Percentiles rank a stretch among this genome's conserved stretches.
Evolutionary conservation across 2,329 filamentous ascomycete genomes (phyloP).

Genomic region (Talaromyces sp.): DNA sequence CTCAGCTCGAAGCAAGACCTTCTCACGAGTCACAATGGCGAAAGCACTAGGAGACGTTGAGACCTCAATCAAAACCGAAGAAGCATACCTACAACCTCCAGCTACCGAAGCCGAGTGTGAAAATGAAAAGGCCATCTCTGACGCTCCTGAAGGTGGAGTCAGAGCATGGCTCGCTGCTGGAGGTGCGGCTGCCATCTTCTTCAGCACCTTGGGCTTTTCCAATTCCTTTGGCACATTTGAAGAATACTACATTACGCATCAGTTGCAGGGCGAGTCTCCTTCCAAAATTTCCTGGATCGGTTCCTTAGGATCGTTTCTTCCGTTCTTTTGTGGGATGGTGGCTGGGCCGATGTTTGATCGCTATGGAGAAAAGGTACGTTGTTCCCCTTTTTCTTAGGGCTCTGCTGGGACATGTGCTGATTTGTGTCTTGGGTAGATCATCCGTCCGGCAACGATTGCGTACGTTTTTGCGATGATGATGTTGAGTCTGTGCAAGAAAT

Average conservation of each 20-base stretch:
- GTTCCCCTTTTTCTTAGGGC: background rate
- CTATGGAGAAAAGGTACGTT: slow-evolving; percentile 36
- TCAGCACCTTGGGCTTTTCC: slow-evolving; percentile 38
- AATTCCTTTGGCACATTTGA: slow-evolving; percentile 46
- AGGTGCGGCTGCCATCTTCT: slow-evolving; percentile 28
- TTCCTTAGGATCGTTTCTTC: slow-evolving; percentile 40
- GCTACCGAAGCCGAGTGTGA: background rate
- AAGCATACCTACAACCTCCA: background rate
- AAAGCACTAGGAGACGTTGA: background rate
- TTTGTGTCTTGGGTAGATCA: slow-evolving; percentile 37
- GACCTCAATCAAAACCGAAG: background rate
- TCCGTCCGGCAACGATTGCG: slow-evolving; percentile 13
- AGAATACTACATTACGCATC: slow-evolving; percentile 40
- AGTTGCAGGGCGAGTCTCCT: slow-evolving; percentile 25
- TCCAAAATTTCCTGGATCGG: slow-evolving; percentile 44
- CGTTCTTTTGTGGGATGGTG: slow-evolving; percentile 39
- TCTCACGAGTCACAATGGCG: background rate
- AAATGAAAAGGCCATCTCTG: slow-evolving; percentile 11
- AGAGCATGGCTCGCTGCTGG: slow-evolving; percentile 26
- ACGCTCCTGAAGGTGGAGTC: slow-evolving; percentile 26
- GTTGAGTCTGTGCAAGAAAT: slow-evolving; percentile 39
- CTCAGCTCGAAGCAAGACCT: no score
- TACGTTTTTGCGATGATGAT: slow-evolving; percentile 19
- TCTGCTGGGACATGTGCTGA: background rate
- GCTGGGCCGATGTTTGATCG: slow-evolving; percentile 45